These are phyloP conservation scores for Calonectria pauciramosa DNA, from an alignment of 2,329 filamentous ascomycete genomes.

Conservation along the genomic window DNA sequence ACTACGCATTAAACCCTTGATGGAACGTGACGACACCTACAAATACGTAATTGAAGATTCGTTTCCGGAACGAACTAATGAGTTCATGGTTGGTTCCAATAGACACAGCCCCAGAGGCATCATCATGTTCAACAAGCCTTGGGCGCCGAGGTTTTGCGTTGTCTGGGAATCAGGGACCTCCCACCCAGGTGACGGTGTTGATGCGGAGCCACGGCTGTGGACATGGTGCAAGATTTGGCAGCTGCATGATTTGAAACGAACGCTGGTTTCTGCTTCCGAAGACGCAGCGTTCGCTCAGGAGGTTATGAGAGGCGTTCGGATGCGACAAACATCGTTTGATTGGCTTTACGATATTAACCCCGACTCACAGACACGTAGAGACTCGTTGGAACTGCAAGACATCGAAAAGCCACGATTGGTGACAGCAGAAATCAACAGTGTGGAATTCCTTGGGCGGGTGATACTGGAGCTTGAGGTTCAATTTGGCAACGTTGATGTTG, in stretches of 20 bases:
- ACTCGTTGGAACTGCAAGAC: not conserved
- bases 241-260: conserved; percentile 8
- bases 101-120: conserved; percentile 10
- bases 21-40: not conserved
- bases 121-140: conserved; percentile 22
- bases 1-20: conserved; percentile 7
- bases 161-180: conserved; percentile 12
- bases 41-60: conserved; percentile 15
- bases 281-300: conserved; percentile 9
- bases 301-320: conserved; percentile 16
- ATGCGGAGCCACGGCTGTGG: not conserved
- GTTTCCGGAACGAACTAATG: conserved; percentile 11
- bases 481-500: not conserved
- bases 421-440: conserved; percentile 2
- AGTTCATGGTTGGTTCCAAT: not conserved
- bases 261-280: not conserved
- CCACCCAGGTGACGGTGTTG: not conserved
- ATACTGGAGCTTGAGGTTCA: conserved; percentile 17
- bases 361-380: not conserved
- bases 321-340: conserved; percentile 11
- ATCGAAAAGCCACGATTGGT: not conserved
- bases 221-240: conserved; percentile 21
- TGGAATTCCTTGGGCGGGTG: conserved; percentile 7
- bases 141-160: conserved; percentile 15
- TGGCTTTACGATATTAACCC: conserved; percentile 1